Evolutionary conservation across 139 green algal species (phyloP).

Genomic region (Zygnema circumcarinatum): DNA sequence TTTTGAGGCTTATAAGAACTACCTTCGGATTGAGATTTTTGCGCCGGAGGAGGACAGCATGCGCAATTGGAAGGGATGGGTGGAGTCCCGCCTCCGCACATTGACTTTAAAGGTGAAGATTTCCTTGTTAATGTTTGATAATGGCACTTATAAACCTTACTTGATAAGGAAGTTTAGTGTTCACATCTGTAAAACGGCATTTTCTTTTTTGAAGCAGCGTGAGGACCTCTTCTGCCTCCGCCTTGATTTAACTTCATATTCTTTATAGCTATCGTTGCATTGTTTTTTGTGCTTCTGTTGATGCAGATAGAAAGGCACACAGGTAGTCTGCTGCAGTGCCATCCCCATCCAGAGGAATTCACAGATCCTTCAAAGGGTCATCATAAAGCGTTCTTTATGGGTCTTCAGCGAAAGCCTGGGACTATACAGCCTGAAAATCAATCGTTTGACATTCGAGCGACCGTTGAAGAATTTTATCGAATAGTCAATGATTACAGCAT

Average conservation of each 20-base stretch:
- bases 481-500: conserved; percentile 63
- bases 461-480: conserved; percentile 76
- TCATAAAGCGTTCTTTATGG: conserved; percentile 74
- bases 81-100: conserved; percentile 79
- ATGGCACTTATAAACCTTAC: neutral
- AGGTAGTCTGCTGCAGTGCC: conserved; percentile 63
- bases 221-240: too few relatives aligned
- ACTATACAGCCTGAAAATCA: neutral
- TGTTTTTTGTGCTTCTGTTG: too few relatives aligned
- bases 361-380: conserved; percentile 12
- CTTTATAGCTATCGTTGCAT: too few relatives aligned
- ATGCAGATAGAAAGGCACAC: conserved; percentile 70
- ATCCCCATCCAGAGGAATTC: conserved; percentile 75
- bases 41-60: conserved; percentile 76
- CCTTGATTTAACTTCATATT: too few relatives aligned
- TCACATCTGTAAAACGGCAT: too few relatives aligned
- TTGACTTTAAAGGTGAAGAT: conserved; percentile 69
- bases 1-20: conserved; percentile 83
- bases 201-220: too few relatives aligned
- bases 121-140: neutral
- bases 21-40: conserved; percentile 84
- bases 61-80: conserved; percentile 86
- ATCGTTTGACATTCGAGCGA: conserved; percentile 71
- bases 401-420: conserved; percentile 71
- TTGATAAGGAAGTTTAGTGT: too few relatives aligned